Evolutionary conservation across 176 grass and related monocot genomes (phyloP).

Genomic region (Zoysia pacifica): DNA sequence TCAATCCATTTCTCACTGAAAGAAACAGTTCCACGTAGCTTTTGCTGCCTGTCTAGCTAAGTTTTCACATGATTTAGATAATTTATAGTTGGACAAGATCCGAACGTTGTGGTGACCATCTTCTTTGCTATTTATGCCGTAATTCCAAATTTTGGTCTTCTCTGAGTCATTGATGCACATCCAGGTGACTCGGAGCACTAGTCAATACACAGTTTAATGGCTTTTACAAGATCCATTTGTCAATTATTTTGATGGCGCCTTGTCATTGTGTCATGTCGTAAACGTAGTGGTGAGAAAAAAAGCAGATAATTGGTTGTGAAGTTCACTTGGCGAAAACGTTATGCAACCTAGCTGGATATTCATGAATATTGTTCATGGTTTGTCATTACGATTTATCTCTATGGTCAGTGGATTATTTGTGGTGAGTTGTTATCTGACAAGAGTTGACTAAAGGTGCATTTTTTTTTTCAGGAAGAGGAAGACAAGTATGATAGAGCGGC

Average conservation of each 20-base stretch:
- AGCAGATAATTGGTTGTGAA: background rate
- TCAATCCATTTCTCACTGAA: background rate
- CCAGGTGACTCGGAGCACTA: background rate
- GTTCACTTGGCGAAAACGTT: background rate
- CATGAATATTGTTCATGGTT: background rate
- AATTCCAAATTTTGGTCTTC: background rate
- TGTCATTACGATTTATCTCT: background rate
- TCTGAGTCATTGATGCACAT: background rate
- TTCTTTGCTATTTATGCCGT: background rate
- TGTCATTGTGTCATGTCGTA: background rate
- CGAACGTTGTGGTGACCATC: background rate
- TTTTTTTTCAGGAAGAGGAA: slow-evolving; percentile 78
- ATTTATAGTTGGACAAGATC: background rate
- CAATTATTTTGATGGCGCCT: background rate
- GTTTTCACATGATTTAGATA: background rate
- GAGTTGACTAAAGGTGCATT: background rate
- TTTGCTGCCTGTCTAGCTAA: background rate
- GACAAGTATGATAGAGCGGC: slow-evolving; percentile 87
- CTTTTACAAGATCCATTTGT: background rate
- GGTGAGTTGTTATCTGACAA: slow-evolving; percentile 13
- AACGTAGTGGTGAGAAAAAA: background rate
- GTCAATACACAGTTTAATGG: background rate
- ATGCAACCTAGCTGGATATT: background rate
- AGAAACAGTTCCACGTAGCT: background rate
- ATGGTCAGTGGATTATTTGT: background rate